phyloP scores from a whole-genome alignment of 306 rosid species.

The Ammopiptanthus mongolicus region DNA sequence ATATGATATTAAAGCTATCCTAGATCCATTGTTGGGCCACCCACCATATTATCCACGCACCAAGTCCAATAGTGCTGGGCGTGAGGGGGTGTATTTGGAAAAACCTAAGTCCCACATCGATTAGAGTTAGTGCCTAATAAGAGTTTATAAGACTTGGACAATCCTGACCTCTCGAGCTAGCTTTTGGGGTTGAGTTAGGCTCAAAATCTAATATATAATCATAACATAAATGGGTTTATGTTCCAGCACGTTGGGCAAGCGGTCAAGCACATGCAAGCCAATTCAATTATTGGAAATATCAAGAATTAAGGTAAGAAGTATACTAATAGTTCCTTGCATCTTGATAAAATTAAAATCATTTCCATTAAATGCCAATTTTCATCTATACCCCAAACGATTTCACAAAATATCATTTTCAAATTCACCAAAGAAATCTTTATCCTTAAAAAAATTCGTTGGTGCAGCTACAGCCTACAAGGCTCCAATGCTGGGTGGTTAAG shows the following conservation, averaged over 20 bases:
- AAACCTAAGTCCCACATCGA: too few species aligned
- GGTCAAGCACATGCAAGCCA: background rate
- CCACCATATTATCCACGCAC: too few species aligned
- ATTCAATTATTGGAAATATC: background rate
- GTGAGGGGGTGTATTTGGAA: too few species aligned
- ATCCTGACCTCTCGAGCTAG: too few species aligned
- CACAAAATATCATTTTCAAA: background rate
- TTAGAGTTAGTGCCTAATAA: too few species aligned
- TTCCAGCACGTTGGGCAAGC: background rate
- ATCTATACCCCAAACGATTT: background rate
- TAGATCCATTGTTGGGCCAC: too few species aligned
- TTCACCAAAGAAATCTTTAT: background rate
- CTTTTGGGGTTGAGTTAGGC: too few species aligned
- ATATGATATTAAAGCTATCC: too few species aligned
- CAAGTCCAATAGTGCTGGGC: too few species aligned
- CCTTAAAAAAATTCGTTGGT: background rate
- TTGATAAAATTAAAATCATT: conserved; percentile 11
- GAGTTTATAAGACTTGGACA: too few species aligned
- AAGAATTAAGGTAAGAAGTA: background rate
- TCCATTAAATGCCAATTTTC: background rate
- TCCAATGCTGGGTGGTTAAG: background rate
- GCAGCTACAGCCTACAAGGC: background rate
- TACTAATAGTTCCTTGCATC: background rate
- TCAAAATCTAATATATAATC: too few species aligned
- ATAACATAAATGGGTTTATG: background rate